Conservation (phyloP, 2,329 filamentous ascomycete species). For the Kalaharituber pfeilii region DNA sequence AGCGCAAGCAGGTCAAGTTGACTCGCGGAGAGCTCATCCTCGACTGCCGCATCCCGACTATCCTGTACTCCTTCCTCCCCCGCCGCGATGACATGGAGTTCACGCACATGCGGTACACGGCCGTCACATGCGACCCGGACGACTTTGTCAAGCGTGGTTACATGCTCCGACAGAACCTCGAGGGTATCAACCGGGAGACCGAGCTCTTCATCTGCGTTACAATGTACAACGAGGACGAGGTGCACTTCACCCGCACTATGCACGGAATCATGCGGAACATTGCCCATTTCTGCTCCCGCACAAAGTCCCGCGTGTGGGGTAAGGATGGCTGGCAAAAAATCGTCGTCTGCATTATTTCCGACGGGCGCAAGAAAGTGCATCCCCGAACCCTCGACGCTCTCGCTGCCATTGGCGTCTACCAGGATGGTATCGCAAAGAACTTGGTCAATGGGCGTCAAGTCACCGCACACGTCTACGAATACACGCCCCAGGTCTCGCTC, state of each 20-base stretch:
- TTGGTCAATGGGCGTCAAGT: constrained; percentile 91
- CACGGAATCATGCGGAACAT: constrained; percentile 98
- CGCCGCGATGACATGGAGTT: constrained; percentile 88
- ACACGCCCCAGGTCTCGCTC: constrained; percentile 92
- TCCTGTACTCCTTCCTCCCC: constrained; percentile 90
- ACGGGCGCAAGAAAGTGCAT: constrained; percentile 85
- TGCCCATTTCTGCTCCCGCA: constrained; percentile 82
- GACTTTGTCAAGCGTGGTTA: constrained; percentile 81
- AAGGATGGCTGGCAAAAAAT: constrained; percentile 98
- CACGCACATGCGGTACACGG: constrained; percentile 96
- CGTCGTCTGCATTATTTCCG: constrained; percentile 89
- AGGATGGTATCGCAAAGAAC: constrained; percentile 97
- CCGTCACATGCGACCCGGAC: constrained; percentile 93
- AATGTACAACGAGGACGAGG: constrained; percentile 98
- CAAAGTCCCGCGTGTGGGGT: constrained; percentile 88
- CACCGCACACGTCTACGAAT: constrained; percentile 94
- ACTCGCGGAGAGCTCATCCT: constrained; percentile 96
- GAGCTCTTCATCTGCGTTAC: constrained; percentile 94
- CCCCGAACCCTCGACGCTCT: constrained; percentile 83
- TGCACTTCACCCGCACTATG: constrained; percentile 94
- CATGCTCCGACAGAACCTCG: constrained; percentile 81
- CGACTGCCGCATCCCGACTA: constrained; percentile 98
- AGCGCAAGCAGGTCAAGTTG: constrained; percentile 81
- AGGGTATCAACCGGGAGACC: constrained; percentile 66
- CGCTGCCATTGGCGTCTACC: constrained; percentile 93